Conservation (phyloP, 116 monocot genomes). For the Iris pallida region DNA sequence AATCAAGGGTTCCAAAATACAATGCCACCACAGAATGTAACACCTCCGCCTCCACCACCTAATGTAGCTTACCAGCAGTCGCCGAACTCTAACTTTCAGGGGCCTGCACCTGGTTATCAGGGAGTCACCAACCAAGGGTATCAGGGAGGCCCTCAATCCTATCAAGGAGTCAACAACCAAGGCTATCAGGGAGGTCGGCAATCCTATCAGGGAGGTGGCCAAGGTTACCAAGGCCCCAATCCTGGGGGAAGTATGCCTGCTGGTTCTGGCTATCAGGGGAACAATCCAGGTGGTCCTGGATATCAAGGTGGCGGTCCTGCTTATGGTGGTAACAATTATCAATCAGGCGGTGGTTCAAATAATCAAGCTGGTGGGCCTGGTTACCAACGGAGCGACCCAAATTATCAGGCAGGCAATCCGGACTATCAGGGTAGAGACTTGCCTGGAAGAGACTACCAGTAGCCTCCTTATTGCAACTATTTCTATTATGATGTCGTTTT, state of each 20-base stretch:
- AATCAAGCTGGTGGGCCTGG: not conserved
- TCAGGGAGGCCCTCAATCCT: slow-evolving; percentile 16
- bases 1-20: not conserved
- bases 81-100: slow-evolving; percentile 31
- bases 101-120: not conserved
- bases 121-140: slow-evolving; percentile 10
- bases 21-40: not conserved
- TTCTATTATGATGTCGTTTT: too few relatives aligned
- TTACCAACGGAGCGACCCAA: slow-evolving; percentile 2
- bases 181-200: slow-evolving; percentile 9
- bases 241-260: too few relatives aligned
- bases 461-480: too few relatives aligned
- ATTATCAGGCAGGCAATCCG: slow-evolving; percentile 7
- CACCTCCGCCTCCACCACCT: slow-evolving; percentile 4
- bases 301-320: slow-evolving; percentile 21
- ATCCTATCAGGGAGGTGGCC: slow-evolving; percentile 31
- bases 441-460: slow-evolving; percentile 39
- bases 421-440: slow-evolving; percentile 34
- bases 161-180: slow-evolving; percentile 15
- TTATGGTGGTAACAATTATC: slow-evolving; percentile 14
- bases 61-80: slow-evolving; percentile 10
- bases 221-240: slow-evolving; percentile 1
- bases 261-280: not conserved
- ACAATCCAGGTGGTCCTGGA: slow-evolving; percentile 4
- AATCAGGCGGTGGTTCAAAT: not conserved